Percentiles rank a stretch among this genome's conserved stretches.
These are phyloP conservation scores for Nigrograna mackinnonii DNA, from an alignment of 2,329 filamentous ascomycete species.

Conservation along the genomic window DNA sequence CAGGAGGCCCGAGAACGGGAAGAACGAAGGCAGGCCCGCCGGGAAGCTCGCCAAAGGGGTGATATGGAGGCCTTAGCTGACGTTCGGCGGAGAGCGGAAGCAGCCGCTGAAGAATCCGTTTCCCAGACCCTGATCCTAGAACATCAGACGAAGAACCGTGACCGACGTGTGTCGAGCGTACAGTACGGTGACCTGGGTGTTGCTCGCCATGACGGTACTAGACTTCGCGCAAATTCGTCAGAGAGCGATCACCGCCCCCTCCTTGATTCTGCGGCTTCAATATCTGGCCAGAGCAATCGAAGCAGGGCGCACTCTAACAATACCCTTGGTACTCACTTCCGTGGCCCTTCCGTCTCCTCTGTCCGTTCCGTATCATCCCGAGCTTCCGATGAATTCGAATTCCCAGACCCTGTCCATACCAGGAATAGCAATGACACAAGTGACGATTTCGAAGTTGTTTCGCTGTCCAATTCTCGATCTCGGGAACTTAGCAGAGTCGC, in stretches of 20 bases:
- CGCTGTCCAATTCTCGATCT: constrained; percentile 42
- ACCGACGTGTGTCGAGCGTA: constrained; percentile 73
- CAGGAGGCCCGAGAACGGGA: constrained; percentile 77
- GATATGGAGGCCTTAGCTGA: constrained; percentile 70
- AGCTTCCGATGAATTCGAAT: constrained; percentile 41
- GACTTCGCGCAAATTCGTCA: constrained; percentile 71
- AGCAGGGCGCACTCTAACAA: constrained; percentile 27
- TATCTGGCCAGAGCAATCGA: constrained; percentile 43
- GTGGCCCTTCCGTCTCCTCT: constrained; percentile 48
- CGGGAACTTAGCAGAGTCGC: constrained; percentile 22
- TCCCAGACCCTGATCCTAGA: constrained; percentile 57
- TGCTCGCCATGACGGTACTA: constrained; percentile 75
- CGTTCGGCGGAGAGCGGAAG: constrained; percentile 55
- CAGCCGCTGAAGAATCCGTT: constrained; percentile 43
- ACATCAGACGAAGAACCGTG: constrained; percentile 63
- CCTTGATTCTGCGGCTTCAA: constrained; percentile 71
- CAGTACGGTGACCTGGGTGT: constrained; percentile 77
- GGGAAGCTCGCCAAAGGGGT: constrained; percentile 72
- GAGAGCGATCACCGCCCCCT: constrained; percentile 75
- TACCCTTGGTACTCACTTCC: constrained; percentile 40
- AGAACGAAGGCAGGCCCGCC: constrained; percentile 68
- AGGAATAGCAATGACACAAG: constrained; percentile 21
- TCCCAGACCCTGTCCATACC: constrained; percentile 25
- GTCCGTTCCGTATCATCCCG: constrained; percentile 41
- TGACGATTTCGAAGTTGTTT: constrained; percentile 49